A percentile compares a stretch with the other conserved stretches of the same genome.
These are phyloP conservation scores for Cynanchum wilfordii DNA, from an alignment of 257 asterid species.

Conservation along the genomic window DNA sequence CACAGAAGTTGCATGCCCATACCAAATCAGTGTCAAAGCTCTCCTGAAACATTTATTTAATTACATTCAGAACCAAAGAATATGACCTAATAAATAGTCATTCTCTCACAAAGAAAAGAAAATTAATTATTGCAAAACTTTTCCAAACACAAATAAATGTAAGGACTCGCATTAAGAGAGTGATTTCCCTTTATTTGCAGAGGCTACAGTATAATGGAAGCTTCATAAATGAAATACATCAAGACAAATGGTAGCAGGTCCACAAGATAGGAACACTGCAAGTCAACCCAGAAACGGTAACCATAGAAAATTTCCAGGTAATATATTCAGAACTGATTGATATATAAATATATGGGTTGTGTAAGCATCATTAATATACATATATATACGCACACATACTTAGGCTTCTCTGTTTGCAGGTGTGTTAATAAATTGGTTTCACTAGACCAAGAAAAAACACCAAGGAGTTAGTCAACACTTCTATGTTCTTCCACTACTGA, in stretches of 20 bases:
- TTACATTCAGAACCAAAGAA: conserved; percentile 25
- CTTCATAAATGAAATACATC: neutral
- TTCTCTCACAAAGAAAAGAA: conserved; percentile 1
- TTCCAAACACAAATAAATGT: neutral
- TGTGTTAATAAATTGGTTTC: neutral
- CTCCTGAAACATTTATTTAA: conserved; percentile 66
- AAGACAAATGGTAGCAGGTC: neutral
- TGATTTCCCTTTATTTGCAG: neutral
- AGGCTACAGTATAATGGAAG: neutral
- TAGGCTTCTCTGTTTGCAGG: neutral
- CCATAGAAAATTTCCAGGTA: neutral
- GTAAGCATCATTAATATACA: neutral
- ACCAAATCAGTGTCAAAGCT: conserved; percentile 95
- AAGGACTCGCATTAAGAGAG: neutral
- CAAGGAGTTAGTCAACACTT: neutral
- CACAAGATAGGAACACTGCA: neutral
- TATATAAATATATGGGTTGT: no score
- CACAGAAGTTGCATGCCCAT: conserved; percentile 99
- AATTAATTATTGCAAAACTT: neutral
- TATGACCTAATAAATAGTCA: conserved; percentile 17
- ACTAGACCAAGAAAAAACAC: neutral
- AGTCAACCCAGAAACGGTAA: no score
- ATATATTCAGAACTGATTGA: neutral
- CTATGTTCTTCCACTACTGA: neutral
- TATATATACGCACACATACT: no score